phyloP scores from a whole-genome alignment of 306 rosid genomes.

The Rosa multiflora region DNA sequence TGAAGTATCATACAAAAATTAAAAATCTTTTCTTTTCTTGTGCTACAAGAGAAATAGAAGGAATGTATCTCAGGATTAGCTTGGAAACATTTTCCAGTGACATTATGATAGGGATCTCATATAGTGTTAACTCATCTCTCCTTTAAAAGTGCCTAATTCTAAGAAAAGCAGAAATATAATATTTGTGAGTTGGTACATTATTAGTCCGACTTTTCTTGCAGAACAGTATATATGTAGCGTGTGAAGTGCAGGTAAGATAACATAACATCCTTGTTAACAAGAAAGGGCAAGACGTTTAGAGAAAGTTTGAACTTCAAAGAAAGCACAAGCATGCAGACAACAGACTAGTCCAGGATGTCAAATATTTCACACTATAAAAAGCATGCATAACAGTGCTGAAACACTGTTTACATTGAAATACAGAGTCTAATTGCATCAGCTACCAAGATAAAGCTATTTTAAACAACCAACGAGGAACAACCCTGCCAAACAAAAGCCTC shows the following conservation, averaged over 20 bases:
- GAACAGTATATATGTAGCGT: background rate
- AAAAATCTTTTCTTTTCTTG: background rate
- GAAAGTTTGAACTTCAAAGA: background rate
- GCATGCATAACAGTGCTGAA: background rate
- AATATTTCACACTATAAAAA: too few species aligned
- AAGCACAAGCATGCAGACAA: background rate
- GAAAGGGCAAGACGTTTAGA: background rate
- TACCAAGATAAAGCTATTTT: background rate
- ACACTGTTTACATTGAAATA: background rate
- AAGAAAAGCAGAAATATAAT: background rate
- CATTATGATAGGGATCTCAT: background rate
- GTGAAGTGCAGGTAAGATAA: background rate
- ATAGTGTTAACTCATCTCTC: background rate
- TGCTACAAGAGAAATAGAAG: background rate
- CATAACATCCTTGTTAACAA: slow-evolving; percentile 13
- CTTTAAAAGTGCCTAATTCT: background rate
- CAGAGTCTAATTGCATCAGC: background rate
- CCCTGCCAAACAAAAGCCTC: background rate
- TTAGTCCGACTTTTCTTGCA: background rate
- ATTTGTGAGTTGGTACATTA: background rate
- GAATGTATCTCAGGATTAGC: background rate
- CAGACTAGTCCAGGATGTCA: background rate
- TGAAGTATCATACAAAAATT: background rate
- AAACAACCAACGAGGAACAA: background rate
- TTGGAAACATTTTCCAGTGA: background rate